Evolutionary conservation across 768 basidiomycete species (phyloP).

Genomic region (Naganishia kalamii): DNA sequence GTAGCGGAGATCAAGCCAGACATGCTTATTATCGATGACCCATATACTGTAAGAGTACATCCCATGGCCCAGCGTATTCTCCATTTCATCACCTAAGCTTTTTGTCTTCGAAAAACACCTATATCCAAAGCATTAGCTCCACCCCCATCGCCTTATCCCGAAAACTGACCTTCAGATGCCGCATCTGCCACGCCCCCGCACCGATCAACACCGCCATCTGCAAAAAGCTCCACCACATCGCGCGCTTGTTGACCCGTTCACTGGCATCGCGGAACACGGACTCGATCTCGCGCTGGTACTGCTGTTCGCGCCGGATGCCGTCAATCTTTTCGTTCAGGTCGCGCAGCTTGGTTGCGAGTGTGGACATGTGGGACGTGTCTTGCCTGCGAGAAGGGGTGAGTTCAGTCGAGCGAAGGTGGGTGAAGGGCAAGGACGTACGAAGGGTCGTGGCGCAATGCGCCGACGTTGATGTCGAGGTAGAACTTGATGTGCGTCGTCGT

Average conservation of each 20-base stretch:
- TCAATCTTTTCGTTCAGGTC: slow-evolving; percentile 90
- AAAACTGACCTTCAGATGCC: slow-evolving; percentile 72
- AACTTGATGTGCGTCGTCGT: slow-evolving; percentile 72
- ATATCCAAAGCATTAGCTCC: not conserved
- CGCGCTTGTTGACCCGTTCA: slow-evolving; percentile 80
- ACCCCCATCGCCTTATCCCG: not conserved
- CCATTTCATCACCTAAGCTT: not conserved
- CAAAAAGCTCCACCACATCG: slow-evolving; percentile 86
- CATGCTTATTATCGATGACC: too few relatives aligned
- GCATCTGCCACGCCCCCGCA: slow-evolving; percentile 87
- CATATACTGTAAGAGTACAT: too few relatives aligned
- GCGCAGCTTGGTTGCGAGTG: slow-evolving; percentile 56
- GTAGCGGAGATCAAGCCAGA: too few relatives aligned
- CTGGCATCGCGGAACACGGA: slow-evolving; percentile 80
- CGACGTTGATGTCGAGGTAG: slow-evolving; percentile 89
- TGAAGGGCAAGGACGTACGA: slow-evolving; percentile 48
- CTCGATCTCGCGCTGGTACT: slow-evolving; percentile 95
- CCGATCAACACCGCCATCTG: slow-evolving; percentile 77
- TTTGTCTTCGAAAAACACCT: slow-evolving; percentile 16
- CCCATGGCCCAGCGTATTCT: too few relatives aligned
- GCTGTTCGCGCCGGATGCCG: slow-evolving; percentile 89
- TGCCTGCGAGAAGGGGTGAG: slow-evolving; percentile 24
- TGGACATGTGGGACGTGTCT: slow-evolving; percentile 43
- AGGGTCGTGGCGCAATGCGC: slow-evolving; percentile 74
- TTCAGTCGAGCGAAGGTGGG: not conserved